Base-by-base conservation (phyloP, 2,329 filamentous ascomycete genomes). In the Calonectria leucothoes region DNA sequence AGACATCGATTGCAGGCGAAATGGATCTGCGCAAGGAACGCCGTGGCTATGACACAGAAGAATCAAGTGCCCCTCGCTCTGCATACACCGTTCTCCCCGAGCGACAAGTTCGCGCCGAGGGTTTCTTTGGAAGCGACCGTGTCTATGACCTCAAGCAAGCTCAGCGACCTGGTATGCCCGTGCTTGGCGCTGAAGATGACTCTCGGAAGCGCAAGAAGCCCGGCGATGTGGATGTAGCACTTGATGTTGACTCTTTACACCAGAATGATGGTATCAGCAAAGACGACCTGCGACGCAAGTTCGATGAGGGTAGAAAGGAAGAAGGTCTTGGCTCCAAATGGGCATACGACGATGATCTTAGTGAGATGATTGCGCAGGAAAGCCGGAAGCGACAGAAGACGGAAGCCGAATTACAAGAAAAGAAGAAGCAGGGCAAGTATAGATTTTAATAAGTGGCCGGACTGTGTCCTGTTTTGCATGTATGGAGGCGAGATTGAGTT, bases 41-140 rank as follows among this genome's bases (percentile, higher is more conserved):
- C 72, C 91, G 94, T 72, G 96, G 95, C 67, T 96, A 92, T 72
- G 95, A 98, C 80, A 98, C 96, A 0, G 96, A 98, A 83, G 95
- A 98, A 71, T 88, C 87, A 74, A 91, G 92, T 0, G 89, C 91
- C 45, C 94, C 94, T 10, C 93, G 94, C 76, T 93, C 93, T 27
- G 95, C 97, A 20, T 98, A 97, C 84, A 95, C 95, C 25, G 93
- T 99, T 61, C 90, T 99, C 27, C 95, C 95, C 14, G 96, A 99
- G 86, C 94, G 94, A 71, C 93, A 96, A 82, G 93, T 96, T 27
- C 92, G 93, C 66, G 92, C 95, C 6, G 94, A 96, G 79, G 97
- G 97, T 57, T 98, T 99, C 91, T 98, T 99, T 83, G 97, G 97
- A 78, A 96, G 95, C 79, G 96, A 98, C 82, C 94, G 95, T 81